Evolutionary conservation across 2,329 filamentous ascomycete species (phyloP).

Genomic region (Epichloe bromicola): DNA sequence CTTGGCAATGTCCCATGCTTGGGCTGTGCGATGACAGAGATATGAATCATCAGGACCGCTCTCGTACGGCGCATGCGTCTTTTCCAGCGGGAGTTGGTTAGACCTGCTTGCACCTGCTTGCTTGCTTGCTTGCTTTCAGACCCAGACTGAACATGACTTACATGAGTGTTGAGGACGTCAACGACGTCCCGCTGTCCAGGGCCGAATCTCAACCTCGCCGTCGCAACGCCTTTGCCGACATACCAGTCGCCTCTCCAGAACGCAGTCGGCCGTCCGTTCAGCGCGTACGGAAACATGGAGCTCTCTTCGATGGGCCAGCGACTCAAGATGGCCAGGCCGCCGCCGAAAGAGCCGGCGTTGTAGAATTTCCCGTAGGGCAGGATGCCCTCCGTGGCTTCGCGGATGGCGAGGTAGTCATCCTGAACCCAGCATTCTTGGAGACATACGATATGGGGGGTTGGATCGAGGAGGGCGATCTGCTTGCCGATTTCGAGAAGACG

Average conservation of each 20-base stretch:
- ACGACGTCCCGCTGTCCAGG: conserved; percentile 50
- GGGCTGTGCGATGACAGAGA: conserved; percentile 76
- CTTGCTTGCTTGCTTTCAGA: not conserved
- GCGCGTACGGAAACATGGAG: conserved; percentile 73
- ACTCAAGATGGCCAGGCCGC: conserved; percentile 77
- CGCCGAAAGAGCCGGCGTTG: conserved; percentile 76
- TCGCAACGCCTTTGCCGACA: conserved; percentile 87
- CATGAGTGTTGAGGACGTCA: conserved; percentile 89
- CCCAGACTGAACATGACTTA: conserved; percentile 21
- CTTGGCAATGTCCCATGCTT: conserved; percentile 91
- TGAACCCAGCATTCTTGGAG: conserved; percentile 92
- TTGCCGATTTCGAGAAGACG: conserved; percentile 75
- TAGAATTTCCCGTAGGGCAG: conserved; percentile 93
- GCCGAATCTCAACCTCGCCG: conserved; percentile 64
- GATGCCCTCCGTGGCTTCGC: conserved; percentile 55
- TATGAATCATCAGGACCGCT: conserved; percentile 70
- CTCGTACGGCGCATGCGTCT: conserved; percentile 78
- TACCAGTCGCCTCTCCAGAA: conserved; percentile 95
- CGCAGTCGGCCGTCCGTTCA: conserved; percentile 85
- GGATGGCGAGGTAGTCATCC: conserved; percentile 68
- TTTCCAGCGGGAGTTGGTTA: not conserved
- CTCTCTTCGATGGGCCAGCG: conserved; percentile 88
- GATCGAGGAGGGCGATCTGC: conserved; percentile 55
- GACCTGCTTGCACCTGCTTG: too few relatives aligned
- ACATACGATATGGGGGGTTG: conserved; percentile 73